Percentiles rank a stretch among this genome's conserved stretches.
Conservation (phyloP, 805 yeast species). For the Starmerella cellae region DNA sequence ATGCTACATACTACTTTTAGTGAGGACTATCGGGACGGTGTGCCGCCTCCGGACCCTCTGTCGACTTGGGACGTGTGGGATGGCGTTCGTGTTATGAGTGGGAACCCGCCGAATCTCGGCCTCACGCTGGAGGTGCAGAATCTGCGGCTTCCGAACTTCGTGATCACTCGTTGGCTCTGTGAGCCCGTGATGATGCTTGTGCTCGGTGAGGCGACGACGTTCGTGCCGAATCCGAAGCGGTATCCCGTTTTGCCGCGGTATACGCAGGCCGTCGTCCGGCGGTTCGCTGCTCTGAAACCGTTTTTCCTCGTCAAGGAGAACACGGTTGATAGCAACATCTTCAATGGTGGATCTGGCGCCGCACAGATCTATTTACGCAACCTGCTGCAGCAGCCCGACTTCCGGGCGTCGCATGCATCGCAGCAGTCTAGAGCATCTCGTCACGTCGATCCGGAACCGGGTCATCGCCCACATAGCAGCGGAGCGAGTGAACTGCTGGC, state of each 20-base stretch:
- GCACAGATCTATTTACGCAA: slow-evolving; percentile 36
- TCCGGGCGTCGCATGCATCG: slow-evolving; percentile 2
- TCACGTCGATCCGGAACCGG: slow-evolving; percentile 10
- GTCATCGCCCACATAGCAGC: neutral
- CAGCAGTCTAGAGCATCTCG: slow-evolving; percentile 5
- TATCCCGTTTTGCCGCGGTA: slow-evolving; percentile 53
- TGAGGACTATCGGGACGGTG: slow-evolving; percentile 32
- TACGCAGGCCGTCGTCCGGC: slow-evolving; percentile 38
- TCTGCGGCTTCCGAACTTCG: slow-evolving; percentile 37
- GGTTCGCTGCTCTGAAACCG: slow-evolving; percentile 33
- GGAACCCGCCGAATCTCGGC: slow-evolving; percentile 44
- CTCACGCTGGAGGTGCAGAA: slow-evolving; percentile 67
- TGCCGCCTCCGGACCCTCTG: slow-evolving; percentile 31
- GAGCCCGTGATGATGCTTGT: slow-evolving; percentile 52
- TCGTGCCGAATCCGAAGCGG: slow-evolving; percentile 44
- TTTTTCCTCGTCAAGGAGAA: slow-evolving; percentile 37
- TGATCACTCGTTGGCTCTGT: slow-evolving; percentile 49
- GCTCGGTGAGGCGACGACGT: slow-evolving; percentile 39
- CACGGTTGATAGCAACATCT: slow-evolving; percentile 29
- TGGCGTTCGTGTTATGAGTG: slow-evolving; percentile 43
- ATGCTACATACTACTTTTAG: slow-evolving; percentile 26
- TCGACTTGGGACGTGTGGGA: slow-evolving; percentile 71
- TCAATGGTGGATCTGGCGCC: slow-evolving; percentile 29
- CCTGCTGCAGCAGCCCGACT: slow-evolving; percentile 21
- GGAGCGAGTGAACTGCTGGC: too few species aligned